Base-by-base conservation (phyloP, 352 stramenopile genomes). In the Pythium dissotocum region DNA sequence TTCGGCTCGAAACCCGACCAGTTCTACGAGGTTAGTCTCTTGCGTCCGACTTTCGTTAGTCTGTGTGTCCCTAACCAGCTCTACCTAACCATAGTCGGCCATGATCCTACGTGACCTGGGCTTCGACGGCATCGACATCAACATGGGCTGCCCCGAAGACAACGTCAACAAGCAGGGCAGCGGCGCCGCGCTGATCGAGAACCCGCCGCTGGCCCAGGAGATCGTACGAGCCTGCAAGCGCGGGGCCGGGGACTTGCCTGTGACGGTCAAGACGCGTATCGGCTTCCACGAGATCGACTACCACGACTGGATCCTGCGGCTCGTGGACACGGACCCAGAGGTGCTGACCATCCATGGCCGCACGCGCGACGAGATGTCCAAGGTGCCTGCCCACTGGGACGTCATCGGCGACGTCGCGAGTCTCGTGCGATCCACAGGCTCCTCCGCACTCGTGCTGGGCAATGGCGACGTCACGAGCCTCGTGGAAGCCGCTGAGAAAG, bases 41-140 rank as follows among this genome's bases (percentile, higher is more conserved):
- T 33, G 13, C 21, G 46, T 54, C 24, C n/a, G 46, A 54, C 46
- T 54, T 54, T 49, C 4, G 21, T 54, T 32, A 32, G 12, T 2
- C 46, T 54, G 1, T 32, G 4, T 33, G 21, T 24, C 21, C 21
- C 32, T 58, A 24, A 57, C 14, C 16, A 38, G 2, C 58, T 21
- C 32, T 12, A 12, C n/a, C 46, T 54, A 54, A 54, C 46, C 46
- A 54, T 42, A 94, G 85, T 93, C 83, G 10, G 85, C 87, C 3
- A 77, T 85, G 76, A 88, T 95, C 33, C 75, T 92, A 5, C 77
- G 82, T 2, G 85, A 95, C 58, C 71, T 95, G 16, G 85, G 87
- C 57, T 95, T 95, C 65, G 85, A 95, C 55, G 85, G 85, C 54
- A 91, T 95, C 46, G 87, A 95, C 57, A 93, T 95, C 73, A 93